Percentiles rank a stretch among this genome's conserved stretches.
phyloP scores from a whole-genome alignment of 1,284 basidiomycete species.

The Phaffia rhodozyma region DNA sequence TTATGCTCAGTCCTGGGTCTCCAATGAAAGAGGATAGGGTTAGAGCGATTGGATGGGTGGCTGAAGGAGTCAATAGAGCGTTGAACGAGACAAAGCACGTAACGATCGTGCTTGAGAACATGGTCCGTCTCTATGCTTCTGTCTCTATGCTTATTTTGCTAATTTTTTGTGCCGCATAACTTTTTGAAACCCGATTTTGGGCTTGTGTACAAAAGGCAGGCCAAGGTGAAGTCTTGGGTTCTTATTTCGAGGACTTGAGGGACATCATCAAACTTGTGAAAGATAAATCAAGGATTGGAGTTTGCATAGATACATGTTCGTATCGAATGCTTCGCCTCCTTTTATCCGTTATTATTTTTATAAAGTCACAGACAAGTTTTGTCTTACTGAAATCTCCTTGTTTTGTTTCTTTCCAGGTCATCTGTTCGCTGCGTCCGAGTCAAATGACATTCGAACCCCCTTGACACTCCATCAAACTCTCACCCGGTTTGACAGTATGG shows the following conservation, averaged over 20 bases:
- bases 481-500: slow-evolving; percentile 48
- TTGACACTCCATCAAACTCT: slow-evolving; percentile 36
- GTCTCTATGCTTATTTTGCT: background rate
- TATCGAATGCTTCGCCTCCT: background rate
- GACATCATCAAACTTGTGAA: slow-evolving; percentile 59
- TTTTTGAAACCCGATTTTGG: background rate
- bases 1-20: slow-evolving; percentile 55
- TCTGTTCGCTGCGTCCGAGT: slow-evolving; percentile 53
- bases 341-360: background rate
- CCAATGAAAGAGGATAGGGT: slow-evolving; percentile 45
- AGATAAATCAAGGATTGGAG: slow-evolving; percentile 61
- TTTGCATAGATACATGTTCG: slow-evolving; percentile 76
- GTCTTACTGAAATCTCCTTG: slow-evolving; percentile 3
- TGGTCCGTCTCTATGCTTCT: slow-evolving; percentile 42
- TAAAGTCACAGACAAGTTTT: too few species aligned
- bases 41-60: slow-evolving; percentile 44
- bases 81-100: slow-evolving; percentile 55
- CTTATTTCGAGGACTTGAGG: slow-evolving; percentile 54
- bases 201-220: slow-evolving; percentile 46
- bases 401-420: slow-evolving; percentile 44
- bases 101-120: slow-evolving; percentile 69
- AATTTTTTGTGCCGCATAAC: background rate
- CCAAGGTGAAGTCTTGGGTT: slow-evolving; percentile 65
- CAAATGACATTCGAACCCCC: slow-evolving; percentile 62
- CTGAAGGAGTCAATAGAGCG: slow-evolving; percentile 60